Percentiles rank a stretch among this genome's conserved stretches.
These are phyloP conservation scores for Candida frijolesensis DNA, from an alignment of 1,139 yeast genomes.

Conservation along the genomic window DNA sequence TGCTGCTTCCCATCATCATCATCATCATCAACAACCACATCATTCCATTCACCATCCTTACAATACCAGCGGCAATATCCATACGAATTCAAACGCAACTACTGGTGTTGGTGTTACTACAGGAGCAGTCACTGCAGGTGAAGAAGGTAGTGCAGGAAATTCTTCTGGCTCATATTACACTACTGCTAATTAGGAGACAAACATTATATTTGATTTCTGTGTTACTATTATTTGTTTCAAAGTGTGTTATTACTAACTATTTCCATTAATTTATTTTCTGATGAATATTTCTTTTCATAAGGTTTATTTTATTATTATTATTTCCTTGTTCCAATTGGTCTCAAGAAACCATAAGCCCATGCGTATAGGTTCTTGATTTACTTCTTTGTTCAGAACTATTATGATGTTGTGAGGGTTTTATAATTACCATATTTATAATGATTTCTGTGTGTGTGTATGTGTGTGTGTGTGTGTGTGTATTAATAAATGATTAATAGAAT, in stretches of 20 bases:
- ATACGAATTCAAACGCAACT: not conserved
- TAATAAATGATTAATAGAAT: not conserved
- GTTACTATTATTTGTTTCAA: constrained; percentile 1
- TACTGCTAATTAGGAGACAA: not conserved
- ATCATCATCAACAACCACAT: constrained; percentile 5
- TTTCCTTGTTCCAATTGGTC: no score
- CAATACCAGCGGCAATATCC: not conserved
- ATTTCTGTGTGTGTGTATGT: no score
- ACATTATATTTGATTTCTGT: not conserved
- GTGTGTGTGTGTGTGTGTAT: not conserved
- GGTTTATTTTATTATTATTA: not conserved
- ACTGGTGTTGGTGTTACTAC: constrained; percentile 5
- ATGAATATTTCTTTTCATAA: no score
- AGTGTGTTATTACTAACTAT: not conserved
- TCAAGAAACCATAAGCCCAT: no score
- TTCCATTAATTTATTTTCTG: not conserved
- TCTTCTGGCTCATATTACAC: constrained; percentile 3
- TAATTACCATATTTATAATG: no score
- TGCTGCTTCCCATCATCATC: constrained; percentile 2
- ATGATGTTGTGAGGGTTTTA: no score
- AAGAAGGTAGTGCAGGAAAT: not conserved
- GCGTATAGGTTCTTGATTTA: no score
- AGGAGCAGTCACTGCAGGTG: not conserved
- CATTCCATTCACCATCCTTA: constrained; percentile 5
- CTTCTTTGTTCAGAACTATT: no score